Base-by-base conservation (phyloP, 345 rosid species). In the Sisymbrium altissimum region DNA sequence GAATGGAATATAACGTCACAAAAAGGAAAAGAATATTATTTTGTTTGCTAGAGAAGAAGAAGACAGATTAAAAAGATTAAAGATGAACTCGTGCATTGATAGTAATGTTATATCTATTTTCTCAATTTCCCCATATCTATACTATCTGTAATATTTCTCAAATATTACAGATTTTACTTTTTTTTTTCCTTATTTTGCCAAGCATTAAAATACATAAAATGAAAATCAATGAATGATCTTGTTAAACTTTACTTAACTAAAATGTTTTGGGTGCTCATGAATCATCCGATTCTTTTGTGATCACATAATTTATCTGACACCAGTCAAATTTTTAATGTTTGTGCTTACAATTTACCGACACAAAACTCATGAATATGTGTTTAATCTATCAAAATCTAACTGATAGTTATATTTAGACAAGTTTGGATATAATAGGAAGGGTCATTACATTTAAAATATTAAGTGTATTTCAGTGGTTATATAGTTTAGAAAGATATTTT, bases 1-100 rank as follows among this genome's bases (percentile, higher is more conserved):
- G 50, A 73, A 65, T 53, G 50, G 72, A 65, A 65, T 56, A 65
- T 8, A 45, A 56, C 58, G 72, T 65, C 72, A 57, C 66, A 12
- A 17, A 58, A 66, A 66, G 36, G 43, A 57, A 74, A 74, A 3
- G 44, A 74, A 57, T 74, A 57, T 29, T 54, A 52, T 45, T 48
- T 12, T 35, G 17, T 66, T 57, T 65, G 23, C 3, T 57, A 23
- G 40, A 54, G 45, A 43, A 72, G 58, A 70, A 45, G 43, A 33
- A 18, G 36, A 10, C 5, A 13, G 39, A 60, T 9, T 48, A n/a
- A 6, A n/a, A 6, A 55, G 14, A 32, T 35, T 12, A 21, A 27
- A 30, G 43, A 52, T 52, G 4, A 21, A 1, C 4, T 52, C 9
- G 8, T 46, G 5, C n/a, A 0, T 6, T 2, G n/a, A n/a, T 0